Conservation (phyloP, 164 flowering plant species). For the Taxillus chinensis region DNA sequence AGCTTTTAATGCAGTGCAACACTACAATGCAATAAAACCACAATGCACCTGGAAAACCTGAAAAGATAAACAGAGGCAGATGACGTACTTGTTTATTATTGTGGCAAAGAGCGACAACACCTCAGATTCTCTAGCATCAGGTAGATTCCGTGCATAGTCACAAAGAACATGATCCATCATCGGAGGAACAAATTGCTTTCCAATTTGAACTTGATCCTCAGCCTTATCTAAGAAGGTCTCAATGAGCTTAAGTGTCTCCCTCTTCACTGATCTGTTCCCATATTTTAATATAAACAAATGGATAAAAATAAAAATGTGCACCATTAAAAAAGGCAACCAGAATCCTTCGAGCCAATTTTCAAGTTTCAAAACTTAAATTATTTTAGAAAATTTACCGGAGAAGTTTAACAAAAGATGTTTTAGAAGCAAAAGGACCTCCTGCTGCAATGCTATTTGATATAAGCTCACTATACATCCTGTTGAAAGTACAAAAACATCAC, state of each 20-base stretch:
- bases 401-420: conserved; percentile 81
- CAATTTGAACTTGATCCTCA: conserved; percentile 93
- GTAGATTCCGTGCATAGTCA: conserved; percentile 90
- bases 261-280: conserved; percentile 75
- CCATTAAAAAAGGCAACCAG: neutral
- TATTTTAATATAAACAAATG: neutral
- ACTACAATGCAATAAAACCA: too few relatives aligned
- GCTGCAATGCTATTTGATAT: conserved; percentile 81
- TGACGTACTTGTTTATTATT: conserved; percentile 84
- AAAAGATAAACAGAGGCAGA: neutral
- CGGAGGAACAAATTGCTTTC: conserved; percentile 98
- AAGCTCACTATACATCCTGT: conserved; percentile 99
- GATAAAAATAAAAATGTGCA: neutral
- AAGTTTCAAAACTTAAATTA: too few relatives aligned
- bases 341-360: conserved; percentile 1
- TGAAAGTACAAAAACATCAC: conserved; percentile 8
- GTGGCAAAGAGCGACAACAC: conserved; percentile 94
- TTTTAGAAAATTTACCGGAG: conserved; percentile 35
- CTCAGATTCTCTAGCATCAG: conserved; percentile 99
- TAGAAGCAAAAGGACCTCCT: conserved; percentile 91
- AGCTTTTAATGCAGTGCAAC: too few relatives aligned
- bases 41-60: too few relatives aligned
- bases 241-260: conserved; percentile 93
- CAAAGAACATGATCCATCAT: conserved; percentile 99
- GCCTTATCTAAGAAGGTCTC: conserved; percentile 98